Evolutionary conservation across 2,329 filamentous ascomycete species (phyloP), one percentile per base, ranked within the genome.

Genomic region (Penicillium brasilianum): DNA sequence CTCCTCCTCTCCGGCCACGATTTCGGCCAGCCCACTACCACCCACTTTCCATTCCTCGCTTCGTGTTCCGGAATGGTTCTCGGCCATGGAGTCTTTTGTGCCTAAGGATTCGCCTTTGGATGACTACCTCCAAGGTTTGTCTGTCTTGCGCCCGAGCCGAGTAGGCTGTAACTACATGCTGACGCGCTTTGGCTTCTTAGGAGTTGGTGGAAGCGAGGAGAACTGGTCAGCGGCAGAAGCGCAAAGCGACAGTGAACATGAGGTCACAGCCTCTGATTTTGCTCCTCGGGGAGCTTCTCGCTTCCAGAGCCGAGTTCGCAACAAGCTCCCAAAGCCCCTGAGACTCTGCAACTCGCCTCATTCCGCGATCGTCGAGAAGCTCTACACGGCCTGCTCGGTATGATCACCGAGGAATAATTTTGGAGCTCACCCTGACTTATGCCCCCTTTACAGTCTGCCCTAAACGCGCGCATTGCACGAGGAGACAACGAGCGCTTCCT

Each of bases 51-150:
- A 64, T 65, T 63, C 55, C 53, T 60, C 55, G 39, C 59, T 43
- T 51, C 50, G 34, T 5, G 36, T 53, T 50, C 41, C 70, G 72
- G 73, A 68, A 76, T 77, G 76, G 69, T 66, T 65, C 61, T 61
- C 62, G 67, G 78, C 70, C 77, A 95, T 97, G 93, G 93, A 97
- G 85, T 88, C 90, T 73, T 84, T 97, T 71, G 87, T 97, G 70
- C 91, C 90, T 80, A 87, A 95, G 80, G 88, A 93, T 80, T 91
- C 91, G 76, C 93, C 93, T 71, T 84, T 97, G 79, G 93, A 92
- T 75, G 88, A 91, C 73, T 95, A 95, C 81, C 87, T 97, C 70
- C 89, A 93, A 87, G 93, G 93, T 95, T 79, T 72, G 83, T 78
- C 16, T 55, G 14, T 20, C 30, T 14, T 59, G 50, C 54, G 16